These are phyloP conservation scores for Handroanthus guayacan DNA, from an alignment of 257 asterid genomes.

Conservation along the genomic window DNA sequence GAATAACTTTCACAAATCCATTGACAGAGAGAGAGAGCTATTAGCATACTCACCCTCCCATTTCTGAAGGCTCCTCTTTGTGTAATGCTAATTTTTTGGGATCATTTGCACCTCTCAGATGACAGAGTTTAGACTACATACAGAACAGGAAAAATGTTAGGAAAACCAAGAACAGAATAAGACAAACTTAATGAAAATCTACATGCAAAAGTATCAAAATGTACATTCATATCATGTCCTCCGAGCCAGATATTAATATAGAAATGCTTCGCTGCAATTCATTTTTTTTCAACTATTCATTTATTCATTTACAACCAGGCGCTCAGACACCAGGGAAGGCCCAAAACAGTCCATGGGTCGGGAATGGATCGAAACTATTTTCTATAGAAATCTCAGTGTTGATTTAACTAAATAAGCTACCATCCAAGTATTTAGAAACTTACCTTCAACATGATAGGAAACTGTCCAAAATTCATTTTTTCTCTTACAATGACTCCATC, in stretches of 20 bases:
- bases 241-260: slow-evolving; percentile 16
- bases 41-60: slow-evolving; percentile 87
- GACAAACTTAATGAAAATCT: slow-evolving; percentile 21
- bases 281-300: not conserved
- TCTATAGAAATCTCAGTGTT: not conserved
- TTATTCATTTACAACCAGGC: not conserved
- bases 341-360: not conserved
- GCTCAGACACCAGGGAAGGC: not conserved
- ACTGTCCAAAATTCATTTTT: slow-evolving; percentile 65
- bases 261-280: not conserved
- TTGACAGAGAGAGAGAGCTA: slow-evolving; percentile 26
- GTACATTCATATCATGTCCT: slow-evolving; percentile 6
- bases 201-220: slow-evolving; percentile 13
- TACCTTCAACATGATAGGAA: slow-evolving; percentile 96
- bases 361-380: not conserved
- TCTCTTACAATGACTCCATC: slow-evolving; percentile 69
- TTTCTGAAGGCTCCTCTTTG: slow-evolving; percentile 96
- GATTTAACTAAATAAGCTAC: slow-evolving; percentile 6
- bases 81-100: slow-evolving; percentile 55
- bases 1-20: slow-evolving; percentile 1
- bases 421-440: slow-evolving; percentile 6
- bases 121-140: slow-evolving; percentile 83
- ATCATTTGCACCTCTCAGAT: slow-evolving; percentile 61
- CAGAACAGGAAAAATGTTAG: slow-evolving; percentile 28
- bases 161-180: slow-evolving; percentile 1